Conservation (phyloP, 805 yeast species). For the Saccharomycopsis fodiens region DNA sequence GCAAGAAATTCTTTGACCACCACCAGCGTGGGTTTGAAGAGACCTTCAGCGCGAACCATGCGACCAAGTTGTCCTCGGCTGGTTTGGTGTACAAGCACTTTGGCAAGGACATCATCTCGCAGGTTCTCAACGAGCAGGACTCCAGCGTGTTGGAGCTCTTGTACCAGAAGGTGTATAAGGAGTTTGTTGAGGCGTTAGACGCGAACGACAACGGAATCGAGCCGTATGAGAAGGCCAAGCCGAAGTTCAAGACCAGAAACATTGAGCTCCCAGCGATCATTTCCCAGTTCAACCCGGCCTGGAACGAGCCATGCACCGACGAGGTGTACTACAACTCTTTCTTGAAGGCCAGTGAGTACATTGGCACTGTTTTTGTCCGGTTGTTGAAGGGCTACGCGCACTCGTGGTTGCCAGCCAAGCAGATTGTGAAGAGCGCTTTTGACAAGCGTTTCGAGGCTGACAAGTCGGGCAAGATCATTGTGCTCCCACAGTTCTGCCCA, state of each 20-base stretch:
- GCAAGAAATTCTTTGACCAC: conserved; percentile 82
- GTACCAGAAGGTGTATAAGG: conserved; percentile 72
- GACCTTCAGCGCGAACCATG: conserved; percentile 53
- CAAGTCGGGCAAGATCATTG: conserved; percentile 62
- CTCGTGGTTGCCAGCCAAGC: conserved; percentile 88
- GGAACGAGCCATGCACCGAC: conserved; percentile 67
- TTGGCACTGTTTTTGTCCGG: conserved; percentile 74
- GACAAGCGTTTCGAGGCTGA: conserved; percentile 50
- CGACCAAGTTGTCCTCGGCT: conserved; percentile 86
- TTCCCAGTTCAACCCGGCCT: conserved; percentile 73
- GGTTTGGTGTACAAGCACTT: conserved; percentile 87
- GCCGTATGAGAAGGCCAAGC: conserved; percentile 51
- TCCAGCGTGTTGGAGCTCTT: conserved; percentile 49
- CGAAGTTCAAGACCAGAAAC: conserved; percentile 63
- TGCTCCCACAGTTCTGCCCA: conserved; percentile 73
- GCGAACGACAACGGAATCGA: conserved; percentile 93
- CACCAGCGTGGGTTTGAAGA: conserved; percentile 90
- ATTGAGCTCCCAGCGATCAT: conserved; percentile 76
- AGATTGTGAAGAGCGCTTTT: conserved; percentile 66
- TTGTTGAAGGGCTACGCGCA: conserved; percentile 65
- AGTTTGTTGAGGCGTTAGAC: conserved; percentile 85
- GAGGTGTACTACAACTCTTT: conserved; percentile 58
- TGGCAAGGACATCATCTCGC: conserved; percentile 60
- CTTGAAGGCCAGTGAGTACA: conserved; percentile 61
- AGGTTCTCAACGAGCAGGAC: conserved; percentile 32